A percentile compares a stretch with the other conserved stretches of the same genome.
phyloP scores from a whole-genome alignment of 345 rosid genomes.

The Boechera divaricarpa region DNA sequence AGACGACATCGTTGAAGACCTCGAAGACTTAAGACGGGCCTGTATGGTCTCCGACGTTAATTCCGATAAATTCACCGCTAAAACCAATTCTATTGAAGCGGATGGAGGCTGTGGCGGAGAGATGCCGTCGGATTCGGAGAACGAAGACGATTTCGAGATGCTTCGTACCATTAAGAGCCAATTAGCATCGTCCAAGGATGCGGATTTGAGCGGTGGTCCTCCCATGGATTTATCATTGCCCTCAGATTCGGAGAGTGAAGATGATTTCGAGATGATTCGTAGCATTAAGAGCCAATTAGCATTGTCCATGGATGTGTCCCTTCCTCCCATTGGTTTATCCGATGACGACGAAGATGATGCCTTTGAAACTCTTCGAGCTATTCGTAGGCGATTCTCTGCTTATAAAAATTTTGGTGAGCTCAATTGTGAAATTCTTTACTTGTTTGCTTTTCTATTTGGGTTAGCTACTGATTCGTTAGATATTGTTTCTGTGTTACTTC shows the following conservation, averaged over 20 bases:
- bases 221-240: constrained; percentile 35
- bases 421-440: background rate
- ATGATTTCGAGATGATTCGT: constrained; percentile 65
- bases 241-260: constrained; percentile 63
- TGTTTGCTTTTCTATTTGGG: background rate
- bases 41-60: constrained; percentile 61
- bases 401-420: constrained; percentile 57
- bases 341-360: constrained; percentile 66
- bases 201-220: constrained; percentile 40
- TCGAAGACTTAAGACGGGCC: constrained; percentile 82
- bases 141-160: constrained; percentile 68
- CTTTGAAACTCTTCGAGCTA: constrained; percentile 70
- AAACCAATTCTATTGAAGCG: constrained; percentile 9
- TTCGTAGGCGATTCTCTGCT: constrained; percentile 72
- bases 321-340: constrained; percentile 48
- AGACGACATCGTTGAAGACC: constrained; percentile 66
- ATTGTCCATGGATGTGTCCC: constrained; percentile 40
- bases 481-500: constrained; percentile 9
- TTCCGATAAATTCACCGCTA: constrained; percentile 37
- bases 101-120: constrained; percentile 17
- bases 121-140: constrained; percentile 52
- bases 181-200: constrained; percentile 48
- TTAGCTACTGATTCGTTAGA: constrained; percentile 24
- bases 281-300: constrained; percentile 59
- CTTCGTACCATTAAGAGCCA: constrained; percentile 57